Evolutionary conservation across 2,329 filamentous ascomycete species (phyloP).

Genomic region (Aspergillus transmontanensis): DNA sequence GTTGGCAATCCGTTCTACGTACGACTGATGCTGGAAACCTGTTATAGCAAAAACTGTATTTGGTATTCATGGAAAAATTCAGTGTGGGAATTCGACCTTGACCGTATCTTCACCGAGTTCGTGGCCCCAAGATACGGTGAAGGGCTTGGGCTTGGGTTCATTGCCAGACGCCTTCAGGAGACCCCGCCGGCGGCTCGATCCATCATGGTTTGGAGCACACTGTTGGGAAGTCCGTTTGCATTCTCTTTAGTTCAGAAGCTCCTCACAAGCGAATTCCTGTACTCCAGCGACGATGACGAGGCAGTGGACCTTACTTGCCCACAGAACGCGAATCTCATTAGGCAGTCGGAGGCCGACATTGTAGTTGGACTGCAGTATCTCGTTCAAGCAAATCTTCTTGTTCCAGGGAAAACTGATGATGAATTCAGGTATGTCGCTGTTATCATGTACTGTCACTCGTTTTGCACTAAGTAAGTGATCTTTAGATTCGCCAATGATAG

Average conservation of each 20-base stretch:
- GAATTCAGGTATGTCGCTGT: conserved; percentile 59
- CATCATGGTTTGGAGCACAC: conserved; percentile 82
- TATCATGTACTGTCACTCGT: not conserved
- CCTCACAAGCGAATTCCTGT: conserved; percentile 73
- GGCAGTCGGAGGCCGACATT: conserved; percentile 65
- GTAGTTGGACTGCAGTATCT: conserved; percentile 79
- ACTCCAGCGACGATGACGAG: conserved; percentile 51
- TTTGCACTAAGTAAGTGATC: conserved; percentile 10
- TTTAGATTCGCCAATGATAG: conserved; percentile 80
- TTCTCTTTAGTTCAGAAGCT: conserved; percentile 78
- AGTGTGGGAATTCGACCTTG: conserved; percentile 82
- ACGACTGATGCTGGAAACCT: conserved; percentile 84
- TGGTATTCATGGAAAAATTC: conserved; percentile 87
- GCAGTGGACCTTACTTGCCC: conserved; percentile 38
- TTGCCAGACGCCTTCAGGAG: conserved; percentile 75
- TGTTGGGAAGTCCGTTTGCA: conserved; percentile 80
- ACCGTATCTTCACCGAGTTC: conserved; percentile 84
- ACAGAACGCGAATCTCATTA: conserved; percentile 50
- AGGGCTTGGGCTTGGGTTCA: conserved; percentile 79
- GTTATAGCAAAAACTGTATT: conserved; percentile 82
- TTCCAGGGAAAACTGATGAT: conserved; percentile 81
- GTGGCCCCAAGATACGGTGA: conserved; percentile 76
- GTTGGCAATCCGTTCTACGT: conserved; percentile 89
- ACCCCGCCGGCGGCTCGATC: conserved; percentile 72
- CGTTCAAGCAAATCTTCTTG: conserved; percentile 77